Evolutionary conservation across 345 rosid genomes (phyloP), one percentile per base, ranked within the genome.

Genomic region (Gynandropsis gynandra): DNA sequence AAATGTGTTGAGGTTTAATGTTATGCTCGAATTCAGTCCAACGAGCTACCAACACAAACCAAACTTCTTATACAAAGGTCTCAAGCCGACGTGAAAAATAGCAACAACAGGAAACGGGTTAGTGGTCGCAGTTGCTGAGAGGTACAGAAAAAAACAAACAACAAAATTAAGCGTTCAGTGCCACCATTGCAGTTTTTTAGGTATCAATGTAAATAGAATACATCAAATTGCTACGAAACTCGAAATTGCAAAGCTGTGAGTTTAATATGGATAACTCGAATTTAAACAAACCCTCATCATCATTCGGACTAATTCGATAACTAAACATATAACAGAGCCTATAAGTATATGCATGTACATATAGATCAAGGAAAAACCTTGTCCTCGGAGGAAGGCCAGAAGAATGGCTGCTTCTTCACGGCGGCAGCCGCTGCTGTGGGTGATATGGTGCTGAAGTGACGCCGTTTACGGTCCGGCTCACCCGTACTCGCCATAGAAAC

Each of bases 391-490:
- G 68, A 42, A 9, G 78, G 80, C 47, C 72, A 67, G 36, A 76
- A 78, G 21, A 85, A 89, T 53, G 76, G 83, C 66, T 80, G 80
- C 68, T 80, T 86, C 11, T 82, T 73, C 16, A 76, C 68, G 49
- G 82, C 78, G 50, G 82, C 78, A 10, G 75, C 70, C 20, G 86
- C 80, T 58, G 79, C 78, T 10, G 84, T 75, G 15, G 95, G 84
- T 13, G 97, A 85, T 55, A 83, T 50, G 13, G 95, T 74, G 80
- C 71, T 76, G 50, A 89, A 71, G 69, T 76, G 94, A 50, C 88
- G 87, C 76, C 82, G 71, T 67, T 86, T 89, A 50, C 94, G 78
- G 69, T 86, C 97, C 1, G 95, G 86, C 72, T 89, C 95, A 19
- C 84, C 97, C 8, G 87, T 75, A 71, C 95, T 89, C 79, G 83